Base-by-base conservation (phyloP, 176 grass and related monocot genomes). In the Aegilops tauschii region DNA sequence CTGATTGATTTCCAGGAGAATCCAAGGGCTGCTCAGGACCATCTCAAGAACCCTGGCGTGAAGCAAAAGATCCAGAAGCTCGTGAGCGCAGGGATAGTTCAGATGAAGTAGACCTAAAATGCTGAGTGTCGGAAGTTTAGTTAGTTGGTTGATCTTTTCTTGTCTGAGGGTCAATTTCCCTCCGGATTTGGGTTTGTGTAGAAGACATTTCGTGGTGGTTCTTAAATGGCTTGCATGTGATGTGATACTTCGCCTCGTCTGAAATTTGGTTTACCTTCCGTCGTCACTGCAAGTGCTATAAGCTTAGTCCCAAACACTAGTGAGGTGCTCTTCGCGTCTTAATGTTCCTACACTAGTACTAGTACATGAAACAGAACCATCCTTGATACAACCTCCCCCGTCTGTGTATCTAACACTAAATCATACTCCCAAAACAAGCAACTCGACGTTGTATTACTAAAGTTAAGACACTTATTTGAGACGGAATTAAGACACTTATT, bases 31-130 rank as follows among this genome's bases (percentile, higher is more conserved):
- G 81, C 93, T 23, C 93, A 95, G 66, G 88, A 88, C 2, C 96
- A 98, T 83, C 68, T 93, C 21, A 98, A 93, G 90, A 98, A 92
- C 76, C 93, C 96, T 0, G 91, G 92, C 9, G 93, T 98, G 63
- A 95, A 90, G 91, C 85, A 95, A 7, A 95, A 95, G 88, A 93
- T 98, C 31, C 91, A 93, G 88, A 98, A 95, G 73, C 96, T 98
- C 75, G 72, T 93, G 8, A 92, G 66, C 4, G 91, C 96, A 4
- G 96, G 93, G 45, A 95, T 98, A 50, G 90, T 95, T 20, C 93
- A 98, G 45, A 94, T 92, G 88, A 98, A 75, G 82, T 95, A 87
- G 78, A 79, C 44, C 42, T 10, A 42, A 5, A 5, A 23, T 27
- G 70, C 14, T 83, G 52, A 1, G 67, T 13, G 8, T 1, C 4